phyloP scores from a whole-genome alignment of 202 grass and related monocot species.

The Panicum virgatum region DNA sequence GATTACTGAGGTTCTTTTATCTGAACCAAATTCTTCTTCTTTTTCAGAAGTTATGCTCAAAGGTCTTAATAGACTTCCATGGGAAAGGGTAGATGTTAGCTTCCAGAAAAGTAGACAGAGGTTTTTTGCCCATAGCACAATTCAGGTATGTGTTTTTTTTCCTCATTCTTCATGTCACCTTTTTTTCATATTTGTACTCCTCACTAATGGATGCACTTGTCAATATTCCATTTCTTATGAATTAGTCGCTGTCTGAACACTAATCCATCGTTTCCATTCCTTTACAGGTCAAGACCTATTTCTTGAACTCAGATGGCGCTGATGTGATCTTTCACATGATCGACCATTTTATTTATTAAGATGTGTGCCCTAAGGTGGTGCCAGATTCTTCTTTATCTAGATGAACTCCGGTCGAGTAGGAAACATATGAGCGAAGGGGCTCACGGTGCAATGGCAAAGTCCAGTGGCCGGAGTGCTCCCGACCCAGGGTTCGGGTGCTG shows the following conservation, averaged over 20 bases:
- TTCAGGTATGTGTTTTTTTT: constrained; percentile 66
- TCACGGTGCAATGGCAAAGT: too few relatives aligned
- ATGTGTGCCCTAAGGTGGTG: neutral
- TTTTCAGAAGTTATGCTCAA: constrained; percentile 80
- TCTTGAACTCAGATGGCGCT: constrained; percentile 76
- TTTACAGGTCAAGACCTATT: constrained; percentile 85
- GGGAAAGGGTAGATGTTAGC: constrained; percentile 97
- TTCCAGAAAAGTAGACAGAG: constrained; percentile 82
- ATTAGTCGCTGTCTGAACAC: neutral
- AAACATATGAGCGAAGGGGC: too few relatives aligned
- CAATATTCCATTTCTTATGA: neutral
- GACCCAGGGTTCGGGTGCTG: too few relatives aligned
- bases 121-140: constrained; percentile 90
- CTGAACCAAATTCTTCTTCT: constrained; percentile 14
- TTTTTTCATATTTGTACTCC: neutral
- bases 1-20: neutral
- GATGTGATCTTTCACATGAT: constrained; percentile 97
- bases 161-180: neutral
- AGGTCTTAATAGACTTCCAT: constrained; percentile 79
- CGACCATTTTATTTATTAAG: constrained; percentile 72
- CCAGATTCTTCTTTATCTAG: neutral
- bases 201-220: neutral
- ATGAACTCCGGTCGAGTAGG: neutral
- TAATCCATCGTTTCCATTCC: constrained; percentile 6
- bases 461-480: too few relatives aligned